Percentiles rank a stretch among this genome's conserved stretches.
These are phyloP conservation scores for Pelargonium australe DNA, from an alignment of 441 rosid genomes.

Conservation along the genomic window DNA sequence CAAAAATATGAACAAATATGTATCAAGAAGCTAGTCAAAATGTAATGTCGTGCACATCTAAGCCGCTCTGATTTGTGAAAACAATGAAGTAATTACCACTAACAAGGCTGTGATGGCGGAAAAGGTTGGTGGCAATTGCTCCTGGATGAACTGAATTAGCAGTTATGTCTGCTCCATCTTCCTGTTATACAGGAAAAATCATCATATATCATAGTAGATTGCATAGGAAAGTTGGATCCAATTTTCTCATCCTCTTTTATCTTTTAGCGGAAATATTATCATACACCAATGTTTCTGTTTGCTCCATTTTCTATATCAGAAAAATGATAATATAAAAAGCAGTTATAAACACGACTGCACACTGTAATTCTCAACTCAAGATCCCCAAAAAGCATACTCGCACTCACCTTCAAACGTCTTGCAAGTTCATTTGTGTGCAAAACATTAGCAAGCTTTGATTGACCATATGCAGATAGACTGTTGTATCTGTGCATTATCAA, in stretches of 20 bases:
- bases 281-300: too few relatives aligned
- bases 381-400: not conserved
- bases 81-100: slow-evolving; percentile 25
- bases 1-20: too few relatives aligned
- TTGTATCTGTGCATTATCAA: slow-evolving; percentile 31
- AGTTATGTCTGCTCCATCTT: slow-evolving; percentile 52
- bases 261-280: too few relatives aligned
- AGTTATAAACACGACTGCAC: not conserved
- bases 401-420: slow-evolving; percentile 38
- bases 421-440: slow-evolving; percentile 54
- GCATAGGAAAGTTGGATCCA: not conserved
- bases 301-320: not conserved
- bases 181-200: slow-evolving; percentile 28
- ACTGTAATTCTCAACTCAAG: not conserved
- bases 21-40: too few relatives aligned
- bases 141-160: slow-evolving; percentile 81
- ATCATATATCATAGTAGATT: not conserved
- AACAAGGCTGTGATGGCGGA: slow-evolving; percentile 42
- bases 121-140: slow-evolving; percentile 50
- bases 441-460: slow-evolving; percentile 59
- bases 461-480: slow-evolving; percentile 42
- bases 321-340: not conserved
- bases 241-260: not conserved
- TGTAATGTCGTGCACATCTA: not conserved
- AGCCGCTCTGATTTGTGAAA: not conserved